phyloP scores from a whole-genome alignment of 2,329 filamentous ascomycete genomes.

The Furcasterigmium sp. region DNA sequence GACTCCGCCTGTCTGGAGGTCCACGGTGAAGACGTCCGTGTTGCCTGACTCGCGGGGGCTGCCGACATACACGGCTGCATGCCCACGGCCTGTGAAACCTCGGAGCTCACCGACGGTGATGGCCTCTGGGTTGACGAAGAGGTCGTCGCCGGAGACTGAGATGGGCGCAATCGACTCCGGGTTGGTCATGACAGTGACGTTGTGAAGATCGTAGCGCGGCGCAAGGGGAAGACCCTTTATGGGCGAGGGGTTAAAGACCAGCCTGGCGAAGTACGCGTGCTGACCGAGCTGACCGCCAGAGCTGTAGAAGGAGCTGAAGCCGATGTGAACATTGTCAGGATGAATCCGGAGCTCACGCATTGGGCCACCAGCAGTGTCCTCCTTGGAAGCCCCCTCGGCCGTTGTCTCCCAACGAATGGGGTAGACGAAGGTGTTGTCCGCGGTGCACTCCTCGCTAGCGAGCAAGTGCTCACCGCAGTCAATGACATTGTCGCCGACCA shows the following conservation, averaged over 20 bases:
- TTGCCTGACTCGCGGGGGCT: conserved; percentile 31
- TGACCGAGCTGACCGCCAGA: conserved; percentile 12
- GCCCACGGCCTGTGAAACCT: conserved; percentile 30
- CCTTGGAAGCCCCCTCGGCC: conserved; percentile 17
- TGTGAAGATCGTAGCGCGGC: conserved; percentile 27
- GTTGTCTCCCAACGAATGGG: conserved; percentile 29
- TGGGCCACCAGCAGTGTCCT: conserved; percentile 13
- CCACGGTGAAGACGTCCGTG: conserved; percentile 32
- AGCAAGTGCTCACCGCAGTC: conserved; percentile 29
- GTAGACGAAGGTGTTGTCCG: conserved; percentile 26
- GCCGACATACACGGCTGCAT: conserved; percentile 30
- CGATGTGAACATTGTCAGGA: conserved; percentile 32
- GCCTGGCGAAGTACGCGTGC: conserved; percentile 22
- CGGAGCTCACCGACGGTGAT: conserved; percentile 32
- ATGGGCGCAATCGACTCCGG: conserved; percentile 13
- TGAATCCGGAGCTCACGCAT: conserved; percentile 35
- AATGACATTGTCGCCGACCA: conserved; percentile 27
- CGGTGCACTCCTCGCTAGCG: conserved; percentile 26
- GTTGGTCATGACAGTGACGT: conserved; percentile 24
- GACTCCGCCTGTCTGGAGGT: conserved; percentile 28
- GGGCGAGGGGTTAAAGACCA: conserved; percentile 29
- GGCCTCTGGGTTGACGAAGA: conserved; percentile 21
- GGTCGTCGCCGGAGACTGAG: conserved; percentile 16
- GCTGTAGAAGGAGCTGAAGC: conserved; percentile 26
- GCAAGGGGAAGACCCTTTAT: conserved; percentile 17